Conservation (phyloP, 1,139 yeast genomes). For the Yamadazyma mexicana region DNA sequence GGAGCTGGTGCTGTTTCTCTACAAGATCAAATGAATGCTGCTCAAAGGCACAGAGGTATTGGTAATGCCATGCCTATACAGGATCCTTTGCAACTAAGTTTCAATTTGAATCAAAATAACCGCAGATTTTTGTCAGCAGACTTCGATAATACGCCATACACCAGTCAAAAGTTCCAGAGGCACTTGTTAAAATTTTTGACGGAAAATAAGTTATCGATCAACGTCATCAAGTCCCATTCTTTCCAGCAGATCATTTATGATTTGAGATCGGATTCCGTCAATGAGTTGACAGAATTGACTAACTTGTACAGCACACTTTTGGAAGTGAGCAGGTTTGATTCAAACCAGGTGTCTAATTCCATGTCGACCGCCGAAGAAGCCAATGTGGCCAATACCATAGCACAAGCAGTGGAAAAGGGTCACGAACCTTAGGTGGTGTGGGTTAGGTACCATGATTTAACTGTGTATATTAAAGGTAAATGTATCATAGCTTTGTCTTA, state of each 20-base stretch:
- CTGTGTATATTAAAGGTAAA: conserved; percentile 8
- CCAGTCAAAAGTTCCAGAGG: conserved; percentile 49
- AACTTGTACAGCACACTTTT: conserved; percentile 45
- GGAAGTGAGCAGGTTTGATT: conserved; percentile 42
- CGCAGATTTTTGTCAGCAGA: conserved; percentile 26
- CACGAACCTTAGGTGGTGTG: background rate
- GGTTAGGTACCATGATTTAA: background rate
- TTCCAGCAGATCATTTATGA: conserved; percentile 55
- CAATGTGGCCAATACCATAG: conserved; percentile 19
- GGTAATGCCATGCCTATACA: background rate
- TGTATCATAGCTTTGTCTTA: conserved; percentile 12
- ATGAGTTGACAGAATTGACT: conserved; percentile 49
- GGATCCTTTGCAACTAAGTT: conserved; percentile 2
- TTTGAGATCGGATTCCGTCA: conserved; percentile 47
- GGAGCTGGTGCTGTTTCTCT: background rate
- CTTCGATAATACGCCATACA: conserved; percentile 45
- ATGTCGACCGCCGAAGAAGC: conserved; percentile 19
- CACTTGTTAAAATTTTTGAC: conserved; percentile 51
- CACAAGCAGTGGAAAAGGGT: conserved; percentile 22
- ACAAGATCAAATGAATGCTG: background rate
- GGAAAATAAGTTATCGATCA: conserved; percentile 52
- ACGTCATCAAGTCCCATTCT: conserved; percentile 48
- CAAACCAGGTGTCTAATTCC: conserved; percentile 7
- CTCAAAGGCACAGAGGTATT: background rate
- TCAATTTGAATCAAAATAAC: conserved; percentile 11